Conservation (phyloP, 2,329 filamentous ascomycete genomes). For the Coniochaeta prunicola region DNA sequence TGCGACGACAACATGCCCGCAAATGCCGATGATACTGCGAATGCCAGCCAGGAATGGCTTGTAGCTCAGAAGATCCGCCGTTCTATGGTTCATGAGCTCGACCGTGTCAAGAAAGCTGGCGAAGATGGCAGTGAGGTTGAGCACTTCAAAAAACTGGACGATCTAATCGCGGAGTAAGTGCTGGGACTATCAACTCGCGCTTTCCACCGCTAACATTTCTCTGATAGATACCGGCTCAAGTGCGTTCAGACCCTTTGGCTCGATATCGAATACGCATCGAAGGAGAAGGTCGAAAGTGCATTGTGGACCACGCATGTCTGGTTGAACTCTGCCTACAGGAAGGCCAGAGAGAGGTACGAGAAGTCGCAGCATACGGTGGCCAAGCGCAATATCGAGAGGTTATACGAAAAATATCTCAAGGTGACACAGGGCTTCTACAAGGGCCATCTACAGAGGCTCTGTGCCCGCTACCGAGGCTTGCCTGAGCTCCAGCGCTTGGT, state of each 20-base stretch:
- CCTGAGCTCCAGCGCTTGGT: slow-evolving; percentile 33
- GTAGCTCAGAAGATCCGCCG: slow-evolving; percentile 35
- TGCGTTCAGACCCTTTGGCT: slow-evolving; percentile 67
- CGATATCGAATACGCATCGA: slow-evolving; percentile 60
- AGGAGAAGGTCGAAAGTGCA: slow-evolving; percentile 57
- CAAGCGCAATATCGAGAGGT: slow-evolving; percentile 71
- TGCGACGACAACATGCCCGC: neutral
- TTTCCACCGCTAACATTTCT: neutral
- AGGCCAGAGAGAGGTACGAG: slow-evolving; percentile 51
- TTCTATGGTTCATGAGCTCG: slow-evolving; percentile 33
- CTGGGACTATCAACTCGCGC: neutral
- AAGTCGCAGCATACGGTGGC: slow-evolving; percentile 47
- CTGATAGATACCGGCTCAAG: slow-evolving; percentile 44
- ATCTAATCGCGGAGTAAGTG: slow-evolving; percentile 33
- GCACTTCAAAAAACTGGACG: slow-evolving; percentile 36
- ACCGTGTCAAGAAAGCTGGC: slow-evolving; percentile 29
- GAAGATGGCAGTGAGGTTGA: slow-evolving; percentile 28
- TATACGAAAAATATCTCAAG: slow-evolving; percentile 80
- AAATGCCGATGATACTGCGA: neutral
- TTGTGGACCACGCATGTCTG: slow-evolving; percentile 75
- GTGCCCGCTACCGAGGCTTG: slow-evolving; percentile 43
- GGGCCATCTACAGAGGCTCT: slow-evolving; percentile 72
- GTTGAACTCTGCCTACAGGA: slow-evolving; percentile 73
- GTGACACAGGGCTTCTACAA: slow-evolving; percentile 84
- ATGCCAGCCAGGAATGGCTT: slow-evolving; percentile 18